Evolutionary conservation across 2,329 filamentous ascomycete genomes (phyloP), one percentile per base, ranked within the genome.

Genomic region (Aspergillus felis): DNA sequence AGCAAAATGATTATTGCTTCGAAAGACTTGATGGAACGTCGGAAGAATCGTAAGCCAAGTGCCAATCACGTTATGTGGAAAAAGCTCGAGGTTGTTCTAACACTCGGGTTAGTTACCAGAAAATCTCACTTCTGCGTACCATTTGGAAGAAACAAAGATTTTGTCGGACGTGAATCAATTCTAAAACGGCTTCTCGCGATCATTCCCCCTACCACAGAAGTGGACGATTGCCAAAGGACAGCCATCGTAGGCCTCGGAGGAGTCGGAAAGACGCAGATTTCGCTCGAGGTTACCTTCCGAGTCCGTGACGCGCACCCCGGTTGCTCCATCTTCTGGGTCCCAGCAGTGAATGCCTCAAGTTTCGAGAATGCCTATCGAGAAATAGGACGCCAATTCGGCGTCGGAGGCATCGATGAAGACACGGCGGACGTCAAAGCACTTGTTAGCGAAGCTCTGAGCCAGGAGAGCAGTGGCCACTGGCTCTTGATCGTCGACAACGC

Each of bases 211-310:
- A 28, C 7, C 27, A 1, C 8, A 28, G 27, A 28, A 28, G 27
- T 8, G 27, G 27, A 28, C 7, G 25, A 51, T 28, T 47, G 25
- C 8, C 38, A 27, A 12, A 58, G 47, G 32, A 10, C 53, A 14
- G 55, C 61, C 3, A 25, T 68, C 7, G 53, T 51, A 17, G 63
- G 64, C 6, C 58, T 68, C 4, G 66, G 66, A 49, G 66, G 64
- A 4, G 53, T 68, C n/a, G 66, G 66, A 8, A 69, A 69, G 55
- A 66, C 58, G 22, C 60, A 60, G 46, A 24, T 69, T 14, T 64
- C 66, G 14, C 51, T 69, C n/a, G 55, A 68, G 53, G 42, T 66
- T 17, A 60, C 60, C 12, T 58, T 53, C 41, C 59, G 53, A 46
- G 54, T 59, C 20, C 50, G 50, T 53, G 29, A 55, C 12, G 20